phyloP scores from a whole-genome alignment of 2,329 filamentous ascomycete species.

The Neurospora crassa region DNA sequence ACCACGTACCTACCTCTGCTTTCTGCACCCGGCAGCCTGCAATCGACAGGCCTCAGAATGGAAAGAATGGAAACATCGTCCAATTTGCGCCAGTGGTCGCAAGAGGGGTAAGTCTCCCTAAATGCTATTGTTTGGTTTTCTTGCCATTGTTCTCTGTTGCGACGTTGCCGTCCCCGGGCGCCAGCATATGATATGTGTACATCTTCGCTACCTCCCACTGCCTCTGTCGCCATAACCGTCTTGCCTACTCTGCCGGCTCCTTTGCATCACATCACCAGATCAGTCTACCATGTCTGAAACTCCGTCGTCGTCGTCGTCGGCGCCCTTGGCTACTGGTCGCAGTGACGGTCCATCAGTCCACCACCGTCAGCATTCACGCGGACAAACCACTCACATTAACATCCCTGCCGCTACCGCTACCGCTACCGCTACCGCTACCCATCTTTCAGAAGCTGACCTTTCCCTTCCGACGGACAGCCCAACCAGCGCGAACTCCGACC shows the following conservation, averaged over 20 bases:
- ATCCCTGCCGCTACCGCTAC: neutral
- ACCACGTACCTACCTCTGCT: neutral
- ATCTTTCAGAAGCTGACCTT: conserved; percentile 8
- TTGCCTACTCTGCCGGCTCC: neutral
- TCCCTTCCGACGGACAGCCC: conserved; percentile 22
- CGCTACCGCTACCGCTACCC: neutral
- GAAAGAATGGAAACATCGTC: conserved; percentile 9
- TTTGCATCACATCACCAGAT: neutral
- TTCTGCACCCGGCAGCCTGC: neutral
- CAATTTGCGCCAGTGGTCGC: conserved; percentile 11
- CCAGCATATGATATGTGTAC: neutral
- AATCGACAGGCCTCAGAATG: neutral
- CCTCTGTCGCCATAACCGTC: neutral
- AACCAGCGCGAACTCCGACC: conserved; percentile 18
- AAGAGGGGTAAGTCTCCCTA: conserved; percentile 9
- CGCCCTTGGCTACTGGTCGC: neutral
- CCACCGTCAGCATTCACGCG: neutral
- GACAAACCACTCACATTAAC: neutral
- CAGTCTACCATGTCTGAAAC: neutral
- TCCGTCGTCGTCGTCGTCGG: neutral
- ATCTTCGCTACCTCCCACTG: neutral
- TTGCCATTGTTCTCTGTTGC: neutral
- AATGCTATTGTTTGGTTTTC: neutral
- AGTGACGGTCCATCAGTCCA: neutral
- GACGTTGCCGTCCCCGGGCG: neutral